These are phyloP conservation scores for Blyttiomyces sp. DNA, from an alignment of 371 early-diverging fungal genomes.

Conservation along the genomic window DNA sequence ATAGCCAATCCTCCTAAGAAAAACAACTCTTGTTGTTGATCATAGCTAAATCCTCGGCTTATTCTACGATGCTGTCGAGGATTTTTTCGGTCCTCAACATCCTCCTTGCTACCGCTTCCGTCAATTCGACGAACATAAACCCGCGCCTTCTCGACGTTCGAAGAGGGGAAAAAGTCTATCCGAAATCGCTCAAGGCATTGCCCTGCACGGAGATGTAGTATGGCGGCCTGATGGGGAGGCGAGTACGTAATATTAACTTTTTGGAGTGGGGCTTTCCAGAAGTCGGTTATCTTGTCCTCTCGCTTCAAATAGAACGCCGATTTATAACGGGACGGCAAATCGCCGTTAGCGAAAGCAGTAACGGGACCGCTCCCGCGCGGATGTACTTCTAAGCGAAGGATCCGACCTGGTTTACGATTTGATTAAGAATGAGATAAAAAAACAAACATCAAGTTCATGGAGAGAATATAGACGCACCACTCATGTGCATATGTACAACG, in stretches of 20 bases:
- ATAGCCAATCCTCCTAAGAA: no score
- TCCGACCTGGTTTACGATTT: constrained; percentile 12
- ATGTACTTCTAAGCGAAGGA: constrained; percentile 20
- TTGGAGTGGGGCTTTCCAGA: constrained; percentile 30
- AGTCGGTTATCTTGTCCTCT: constrained; percentile 33
- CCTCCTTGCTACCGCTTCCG: no score
- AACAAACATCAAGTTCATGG: not conserved
- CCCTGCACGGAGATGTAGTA: constrained; percentile 9
- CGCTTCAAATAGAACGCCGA: constrained; percentile 31
- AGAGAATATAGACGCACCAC: constrained; percentile 19
- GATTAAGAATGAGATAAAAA: not conserved
- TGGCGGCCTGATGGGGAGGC: constrained; percentile 30
- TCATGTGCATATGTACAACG: constrained; percentile 28
- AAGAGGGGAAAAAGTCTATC: constrained; percentile 23
- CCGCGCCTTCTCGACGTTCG: constrained; percentile 9
- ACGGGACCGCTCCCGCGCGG: constrained; percentile 6
- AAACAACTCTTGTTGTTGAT: no score
- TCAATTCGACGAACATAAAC: constrained; percentile 15
- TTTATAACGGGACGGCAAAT: constrained; percentile 38
- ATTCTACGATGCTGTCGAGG: no score
- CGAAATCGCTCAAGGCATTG: constrained; percentile 19
- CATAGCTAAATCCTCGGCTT: no score
- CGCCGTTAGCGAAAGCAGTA: constrained; percentile 28
- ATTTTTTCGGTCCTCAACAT: no score
- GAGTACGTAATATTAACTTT: constrained; percentile 29